Base-by-base conservation (phyloP, 2,329 filamentous ascomycete species). In the Tolypocladium inflatum region DNA sequence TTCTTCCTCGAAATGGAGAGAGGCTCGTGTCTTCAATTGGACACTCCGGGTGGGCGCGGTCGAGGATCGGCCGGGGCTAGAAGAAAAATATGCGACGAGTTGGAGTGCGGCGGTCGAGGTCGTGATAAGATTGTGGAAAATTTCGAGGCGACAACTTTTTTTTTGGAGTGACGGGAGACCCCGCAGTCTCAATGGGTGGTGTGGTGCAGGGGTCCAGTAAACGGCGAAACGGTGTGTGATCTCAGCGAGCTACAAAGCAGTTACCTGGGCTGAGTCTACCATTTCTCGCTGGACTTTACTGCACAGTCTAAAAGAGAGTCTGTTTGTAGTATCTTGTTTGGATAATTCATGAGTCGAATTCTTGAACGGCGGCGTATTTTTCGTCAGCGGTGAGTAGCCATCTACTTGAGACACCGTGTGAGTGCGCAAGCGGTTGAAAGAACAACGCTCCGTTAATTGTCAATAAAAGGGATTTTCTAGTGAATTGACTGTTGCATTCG, bases 71-170 rank as follows among this genome's bases (percentile, higher is more conserved):
- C 21, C 48, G 48, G 30, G 30, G 30, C 35, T 52, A 38, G 39
- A 59, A 58, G 54, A 56, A 55, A 54, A 52, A 55, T 43, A 54
- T 50, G 38, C 42, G 55, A 42, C 39, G 48, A n/a, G 35, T 51
- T 26, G 15, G 33, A 33, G 38, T 21, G 54, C 21, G 33, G 41
- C 45, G 26, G 51, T 45, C 23, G 35, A 50, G 53, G 57, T 57
- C 21, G 30, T 39, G 68, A 70, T 70, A 69, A 70, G 68, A 69
- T 68, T 67, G 64, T 64, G 61, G 62, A 68, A 70, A 69, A 67
- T 63, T 70, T 70, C 56, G 26, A 52, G 17, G 9, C 19, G 13
- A 19, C 51, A 10, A 38, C 42, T 43, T 57, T 57, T 57, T 57
- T 57, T 54, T 57, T 54, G 56, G 41, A 57, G 51, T 6, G 41